Evolutionary conservation across 306 rosid genomes (phyloP).

Genomic region (Rosa lucieae): DNA sequence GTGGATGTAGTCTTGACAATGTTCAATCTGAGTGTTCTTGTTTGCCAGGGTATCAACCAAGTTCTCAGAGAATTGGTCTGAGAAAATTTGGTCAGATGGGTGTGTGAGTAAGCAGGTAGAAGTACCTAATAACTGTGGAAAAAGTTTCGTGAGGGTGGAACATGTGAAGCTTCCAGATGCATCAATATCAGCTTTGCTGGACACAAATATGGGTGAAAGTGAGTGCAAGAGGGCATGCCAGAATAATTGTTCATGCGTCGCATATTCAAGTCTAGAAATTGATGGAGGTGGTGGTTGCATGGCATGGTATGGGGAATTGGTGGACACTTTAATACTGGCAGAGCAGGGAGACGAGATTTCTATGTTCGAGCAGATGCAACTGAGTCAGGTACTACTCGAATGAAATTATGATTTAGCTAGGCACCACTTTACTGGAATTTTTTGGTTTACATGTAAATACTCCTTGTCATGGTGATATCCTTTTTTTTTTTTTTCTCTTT

Average conservation of each 20-base stretch:
- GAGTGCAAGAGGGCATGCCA: constrained; percentile 41
- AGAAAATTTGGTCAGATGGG: constrained; percentile 42
- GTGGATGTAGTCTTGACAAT: constrained; percentile 40
- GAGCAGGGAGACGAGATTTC: constrained; percentile 38
- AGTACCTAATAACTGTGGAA: constrained; percentile 36
- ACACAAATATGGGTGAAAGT: constrained; percentile 7
- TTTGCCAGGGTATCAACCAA: constrained; percentile 54
- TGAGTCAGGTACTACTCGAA: constrained; percentile 8
- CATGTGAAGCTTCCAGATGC: constrained; percentile 46
- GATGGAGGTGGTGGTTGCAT: constrained; percentile 39
- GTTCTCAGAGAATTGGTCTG: constrained; percentile 25
- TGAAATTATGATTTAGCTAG: neutral
- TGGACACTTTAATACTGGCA: constrained; percentile 32
- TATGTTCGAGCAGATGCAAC: constrained; percentile 40
- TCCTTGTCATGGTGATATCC: neutral
- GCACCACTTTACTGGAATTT: neutral
- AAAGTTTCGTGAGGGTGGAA: constrained; percentile 44
- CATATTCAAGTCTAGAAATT: constrained; percentile 31
- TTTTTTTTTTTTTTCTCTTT: neutral
- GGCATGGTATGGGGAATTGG: constrained; percentile 45
- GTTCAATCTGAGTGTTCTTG: constrained; percentile 40
- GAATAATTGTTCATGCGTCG: constrained; percentile 50
- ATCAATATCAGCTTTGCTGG: constrained; percentile 17
- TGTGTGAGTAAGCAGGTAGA: constrained; percentile 38
- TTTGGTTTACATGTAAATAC: neutral